A percentile compares a stretch with the other conserved stretches of the same genome.
These are phyloP conservation scores for Passiflora organensis DNA, from an alignment of 345 rosid genomes.

Conservation along the genomic window DNA sequence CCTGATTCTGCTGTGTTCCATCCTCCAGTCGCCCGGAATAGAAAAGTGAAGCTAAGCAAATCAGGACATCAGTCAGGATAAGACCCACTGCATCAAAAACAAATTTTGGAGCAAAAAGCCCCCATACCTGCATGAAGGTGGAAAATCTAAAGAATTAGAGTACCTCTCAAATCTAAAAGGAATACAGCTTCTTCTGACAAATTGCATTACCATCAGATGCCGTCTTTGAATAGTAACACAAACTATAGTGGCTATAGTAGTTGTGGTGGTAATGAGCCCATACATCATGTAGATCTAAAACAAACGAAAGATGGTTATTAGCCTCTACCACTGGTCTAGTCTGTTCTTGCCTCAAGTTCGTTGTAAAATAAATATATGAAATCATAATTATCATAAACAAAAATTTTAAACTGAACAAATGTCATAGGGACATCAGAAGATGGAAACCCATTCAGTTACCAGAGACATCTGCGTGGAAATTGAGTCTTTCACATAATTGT, in stretches of 20 bases:
- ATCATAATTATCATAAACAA: too few species aligned
- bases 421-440: not conserved
- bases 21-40: slow-evolving; percentile 14
- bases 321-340: not conserved
- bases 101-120: slow-evolving; percentile 86
- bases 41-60: slow-evolving; percentile 62
- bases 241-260: slow-evolving; percentile 54
- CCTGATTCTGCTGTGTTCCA: not conserved
- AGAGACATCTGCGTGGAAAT: slow-evolving; percentile 36
- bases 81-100: slow-evolving; percentile 78
- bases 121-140: slow-evolving; percentile 78
- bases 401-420: not conserved
- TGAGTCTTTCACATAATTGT: slow-evolving; percentile 13
- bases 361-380: not conserved
- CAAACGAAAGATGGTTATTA: not conserved
- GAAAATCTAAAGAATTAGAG: not conserved
- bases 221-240: slow-evolving; percentile 85
- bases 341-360: too few species aligned
- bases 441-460: slow-evolving; percentile 42
- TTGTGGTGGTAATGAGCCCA: slow-evolving; percentile 52
- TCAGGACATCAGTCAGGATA: slow-evolving; percentile 52
- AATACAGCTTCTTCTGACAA: not conserved
- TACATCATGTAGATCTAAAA: slow-evolving; percentile 66
- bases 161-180: not conserved
- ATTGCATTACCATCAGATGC: slow-evolving; percentile 68